Conservation (phyloP, 805 yeast genomes). For the Sugiyamaella americana region DNA sequence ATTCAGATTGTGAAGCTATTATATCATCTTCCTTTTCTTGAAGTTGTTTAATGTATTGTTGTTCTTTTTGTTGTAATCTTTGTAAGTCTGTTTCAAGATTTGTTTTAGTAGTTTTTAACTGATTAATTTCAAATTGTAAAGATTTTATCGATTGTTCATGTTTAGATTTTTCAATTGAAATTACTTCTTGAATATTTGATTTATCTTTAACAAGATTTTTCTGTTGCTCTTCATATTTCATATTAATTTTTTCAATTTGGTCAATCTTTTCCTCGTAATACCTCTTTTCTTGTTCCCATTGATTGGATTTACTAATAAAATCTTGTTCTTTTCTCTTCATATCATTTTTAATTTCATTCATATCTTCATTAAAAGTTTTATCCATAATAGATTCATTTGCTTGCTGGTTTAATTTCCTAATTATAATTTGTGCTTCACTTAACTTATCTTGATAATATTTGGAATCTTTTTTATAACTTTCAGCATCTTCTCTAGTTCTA, state of each 20-base stretch:
- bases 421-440: constrained; percentile 6
- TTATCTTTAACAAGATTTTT: constrained; percentile 23
- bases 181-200: constrained; percentile 24
- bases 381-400: constrained; percentile 9
- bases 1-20: constrained; percentile 11
- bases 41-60: constrained; percentile 4
- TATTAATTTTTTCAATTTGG: constrained; percentile 12
- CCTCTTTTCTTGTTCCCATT: constrained; percentile 13
- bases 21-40: constrained; percentile 18
- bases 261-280: constrained; percentile 14
- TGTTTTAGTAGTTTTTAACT: constrained; percentile 23
- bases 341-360: constrained; percentile 19
- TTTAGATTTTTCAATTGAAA: constrained; percentile 29
- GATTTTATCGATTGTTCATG: constrained; percentile 27
- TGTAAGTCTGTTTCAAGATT: not conserved
- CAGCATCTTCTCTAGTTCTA: constrained; percentile 13
- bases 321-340: constrained; percentile 27
- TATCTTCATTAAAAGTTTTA: constrained; percentile 6
- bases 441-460: constrained; percentile 13
- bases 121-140: constrained; percentile 27
- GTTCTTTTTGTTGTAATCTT: not conserved
- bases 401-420: constrained; percentile 2
- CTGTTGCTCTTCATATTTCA: constrained; percentile 13
- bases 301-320: constrained; percentile 2
- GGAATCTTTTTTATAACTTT: constrained; percentile 15